Conservation (phyloP, 495 filamentous ascomycete species). For the Talaromyces proteolyticus region DNA sequence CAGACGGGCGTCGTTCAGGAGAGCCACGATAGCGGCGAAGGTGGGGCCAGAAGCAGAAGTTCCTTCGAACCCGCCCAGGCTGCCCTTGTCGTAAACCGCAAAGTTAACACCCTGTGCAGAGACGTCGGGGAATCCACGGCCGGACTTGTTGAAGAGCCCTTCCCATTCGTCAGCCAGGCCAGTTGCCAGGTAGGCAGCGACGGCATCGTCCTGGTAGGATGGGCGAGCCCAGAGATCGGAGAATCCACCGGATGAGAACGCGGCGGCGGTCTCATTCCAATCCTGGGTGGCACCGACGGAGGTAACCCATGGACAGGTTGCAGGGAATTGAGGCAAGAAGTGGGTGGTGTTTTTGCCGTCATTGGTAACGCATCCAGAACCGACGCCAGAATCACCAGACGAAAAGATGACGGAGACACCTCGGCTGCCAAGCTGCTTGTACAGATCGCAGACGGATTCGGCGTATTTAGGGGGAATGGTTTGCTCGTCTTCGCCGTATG, state of each 20-base stretch:
- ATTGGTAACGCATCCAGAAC: constrained; percentile 57
- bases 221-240: constrained; percentile 57
- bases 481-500: constrained; percentile 75
- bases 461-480: constrained; percentile 65
- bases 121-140: constrained; percentile 73
- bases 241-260: constrained; percentile 64
- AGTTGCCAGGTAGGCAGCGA: constrained; percentile 46
- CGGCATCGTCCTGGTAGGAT: constrained; percentile 52
- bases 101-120: constrained; percentile 55
- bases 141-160: constrained; percentile 52
- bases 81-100: constrained; percentile 48
- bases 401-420: constrained; percentile 70
- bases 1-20: constrained; percentile 63
- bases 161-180: constrained; percentile 37
- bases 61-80: constrained; percentile 46
- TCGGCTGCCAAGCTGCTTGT: constrained; percentile 67
- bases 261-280: constrained; percentile 49
- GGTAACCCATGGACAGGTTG: constrained; percentile 67
- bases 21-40: constrained; percentile 55
- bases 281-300: constrained; percentile 61
- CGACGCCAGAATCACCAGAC: constrained; percentile 67
- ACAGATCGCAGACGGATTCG: constrained; percentile 61
- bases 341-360: constrained; percentile 58
- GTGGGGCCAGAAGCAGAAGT: constrained; percentile 60
- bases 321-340: constrained; percentile 68